Evolutionary conservation across 768 basidiomycete genomes (phyloP), one percentile per base, ranked within the genome.

Genomic region (Chlorophyllum brunneum): DNA sequence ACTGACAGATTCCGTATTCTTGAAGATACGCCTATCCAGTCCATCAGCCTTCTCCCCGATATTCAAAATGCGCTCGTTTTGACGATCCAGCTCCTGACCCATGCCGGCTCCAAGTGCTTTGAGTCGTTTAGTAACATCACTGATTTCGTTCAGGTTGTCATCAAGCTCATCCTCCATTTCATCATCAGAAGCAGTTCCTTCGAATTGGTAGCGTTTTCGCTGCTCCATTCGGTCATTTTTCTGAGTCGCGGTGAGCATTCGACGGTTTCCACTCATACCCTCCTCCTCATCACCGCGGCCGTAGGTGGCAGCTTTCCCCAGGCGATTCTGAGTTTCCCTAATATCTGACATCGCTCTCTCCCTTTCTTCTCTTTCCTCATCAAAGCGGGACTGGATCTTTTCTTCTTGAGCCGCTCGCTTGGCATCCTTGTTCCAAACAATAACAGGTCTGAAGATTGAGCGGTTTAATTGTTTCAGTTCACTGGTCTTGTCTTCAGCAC

Each of bases 141-240:
- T 72, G 54, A 95, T 88, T 67, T 95, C 93, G 64, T 90, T 84
- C 22, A 99, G 71, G 66, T 98, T 98, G 57, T 79, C 82, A 61
- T 98, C 95, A 31, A 99, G 62, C 69, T 98, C 94, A 60, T 98
- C 88, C 71, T 99, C 95, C 1, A 95, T 58, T 68, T 95, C 93
- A 59, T 98, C 94, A 62, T 99, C 95, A 5, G 88, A 91, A 2
- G 79, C 91, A 31, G 82, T 88, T 23, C 83, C 83, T 59, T 99
- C 95, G 62, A 98, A 97, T 69, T 98, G 93, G 65, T 82, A 98
- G 30, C 89, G 81, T 61, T 85, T 81, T 59, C 90, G 76, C 60
- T 85, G 85, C 51, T 86, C 88, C 67, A 85, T 83, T 59, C 78
- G 72, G 8, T 70, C 69, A 11, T 74, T 65, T 51, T 77, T 69